These are phyloP conservation scores for Escovopsis sp. DNA, from an alignment of 2,329 filamentous ascomycete species.

Conservation along the genomic window DNA sequence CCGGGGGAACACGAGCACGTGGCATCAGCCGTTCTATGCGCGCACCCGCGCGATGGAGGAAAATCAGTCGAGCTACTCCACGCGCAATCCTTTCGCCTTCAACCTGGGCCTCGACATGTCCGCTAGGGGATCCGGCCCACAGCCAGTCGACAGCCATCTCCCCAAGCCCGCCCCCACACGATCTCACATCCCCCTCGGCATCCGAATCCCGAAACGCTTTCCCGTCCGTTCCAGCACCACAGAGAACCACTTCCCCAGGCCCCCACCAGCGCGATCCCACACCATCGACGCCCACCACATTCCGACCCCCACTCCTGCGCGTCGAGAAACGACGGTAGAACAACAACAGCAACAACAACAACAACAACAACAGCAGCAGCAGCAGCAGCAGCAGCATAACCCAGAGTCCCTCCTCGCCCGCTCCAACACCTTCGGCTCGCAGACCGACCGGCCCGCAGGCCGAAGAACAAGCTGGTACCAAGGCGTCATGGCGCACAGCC, in stretches of 20 bases:
- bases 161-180: constrained; percentile 14
- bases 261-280: constrained; percentile 3
- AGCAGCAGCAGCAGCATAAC: constrained; percentile 7
- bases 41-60: constrained; percentile 38
- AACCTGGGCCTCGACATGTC: constrained; percentile 46
- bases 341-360: too few relatives aligned
- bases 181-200: too few relatives aligned
- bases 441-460: too few relatives aligned
- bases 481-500: constrained; percentile 14
- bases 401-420: constrained; percentile 6
- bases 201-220: too few relatives aligned
- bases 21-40: constrained; percentile 31
- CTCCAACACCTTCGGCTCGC: neutral
- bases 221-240: too few relatives aligned
- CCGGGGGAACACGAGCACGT: constrained; percentile 14
- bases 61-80: constrained; percentile 45
- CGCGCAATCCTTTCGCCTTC: constrained; percentile 44
- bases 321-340: neutral
- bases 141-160: constrained; percentile 14
- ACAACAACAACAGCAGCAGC: too few relatives aligned
- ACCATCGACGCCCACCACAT: constrained; percentile 3
- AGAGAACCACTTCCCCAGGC: too few relatives aligned
- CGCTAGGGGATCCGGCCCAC: constrained; percentile 24
- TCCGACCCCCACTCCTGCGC: too few relatives aligned
- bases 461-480: too few relatives aligned